Percentiles rank a stretch among this genome's conserved stretches.
Conservation (phyloP, 2,329 filamentous ascomycete genomes). For the Elsinoe perseae region DNA sequence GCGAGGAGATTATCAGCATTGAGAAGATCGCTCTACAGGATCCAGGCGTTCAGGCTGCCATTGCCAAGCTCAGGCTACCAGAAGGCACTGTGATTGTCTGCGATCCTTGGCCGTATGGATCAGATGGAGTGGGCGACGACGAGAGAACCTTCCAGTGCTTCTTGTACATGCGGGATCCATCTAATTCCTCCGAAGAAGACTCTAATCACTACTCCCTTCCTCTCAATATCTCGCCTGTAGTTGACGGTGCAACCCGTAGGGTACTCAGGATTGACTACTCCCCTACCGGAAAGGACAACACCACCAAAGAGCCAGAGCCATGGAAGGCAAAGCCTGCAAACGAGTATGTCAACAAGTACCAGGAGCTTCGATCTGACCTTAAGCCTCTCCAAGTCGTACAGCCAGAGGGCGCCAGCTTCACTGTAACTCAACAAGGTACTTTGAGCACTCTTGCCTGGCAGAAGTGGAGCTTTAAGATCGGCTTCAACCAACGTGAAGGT, state of each 20-base stretch:
- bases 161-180: conserved; percentile 57
- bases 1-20: conserved; percentile 52
- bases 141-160: conserved; percentile 54
- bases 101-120: conserved; percentile 64
- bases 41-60: conserved; percentile 49
- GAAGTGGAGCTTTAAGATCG: conserved; percentile 55
- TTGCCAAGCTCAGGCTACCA: conserved; percentile 53
- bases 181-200: conserved; percentile 52
- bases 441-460: conserved; percentile 56
- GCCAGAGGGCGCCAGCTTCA: conserved; percentile 57
- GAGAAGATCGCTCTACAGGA: conserved; percentile 51
- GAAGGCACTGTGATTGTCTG: conserved; percentile 49
- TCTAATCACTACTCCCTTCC: conserved; percentile 63
- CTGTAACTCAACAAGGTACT: conserved; percentile 44
- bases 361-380: conserved; percentile 52
- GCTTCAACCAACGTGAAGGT: conserved; percentile 57
- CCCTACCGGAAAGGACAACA: conserved; percentile 58
- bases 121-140: conserved; percentile 43
- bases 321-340: conserved; percentile 53
- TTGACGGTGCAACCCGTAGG: conserved; percentile 55
- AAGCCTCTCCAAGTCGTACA: conserved; percentile 59
- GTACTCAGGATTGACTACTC: conserved; percentile 62
- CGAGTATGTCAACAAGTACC: conserved; percentile 59
- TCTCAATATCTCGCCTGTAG: conserved; percentile 58
- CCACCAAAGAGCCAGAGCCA: conserved; percentile 47